Conservation (phyloP, 306 rosid species). For the Adenanthera pavonina region DNA sequence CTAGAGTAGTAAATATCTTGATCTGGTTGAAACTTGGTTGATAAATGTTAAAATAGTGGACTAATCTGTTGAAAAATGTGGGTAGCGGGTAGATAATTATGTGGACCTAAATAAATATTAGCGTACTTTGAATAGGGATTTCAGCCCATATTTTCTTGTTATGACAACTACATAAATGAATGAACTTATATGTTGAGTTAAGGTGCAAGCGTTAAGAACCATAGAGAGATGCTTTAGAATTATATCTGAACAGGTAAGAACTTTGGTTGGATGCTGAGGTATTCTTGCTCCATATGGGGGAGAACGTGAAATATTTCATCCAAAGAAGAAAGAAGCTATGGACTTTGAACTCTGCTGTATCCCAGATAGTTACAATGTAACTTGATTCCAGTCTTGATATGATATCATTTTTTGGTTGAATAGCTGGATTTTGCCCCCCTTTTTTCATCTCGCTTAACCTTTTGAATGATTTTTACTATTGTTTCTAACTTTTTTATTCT, state of each 20-base stretch:
- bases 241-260: not conserved
- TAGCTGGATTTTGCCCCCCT: constrained; percentile 50
- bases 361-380: constrained; percentile 12
- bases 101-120: not conserved
- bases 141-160: not conserved
- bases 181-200: not conserved
- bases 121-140: not conserved
- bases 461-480: constrained; percentile 20
- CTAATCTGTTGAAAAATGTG: not conserved
- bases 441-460: constrained; percentile 32
- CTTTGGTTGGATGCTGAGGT: not conserved
- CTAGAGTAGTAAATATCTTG: not conserved
- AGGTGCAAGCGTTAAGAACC: not conserved
- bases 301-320: constrained; percentile 2
- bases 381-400: constrained; percentile 17
- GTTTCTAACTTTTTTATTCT: too few relatives aligned
- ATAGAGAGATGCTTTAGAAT: not conserved
- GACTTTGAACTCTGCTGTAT: constrained; percentile 17
- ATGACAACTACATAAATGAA: not conserved
- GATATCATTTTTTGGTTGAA: constrained; percentile 31
- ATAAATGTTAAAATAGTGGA: not conserved
- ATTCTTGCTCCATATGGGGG: not conserved
- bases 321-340: constrained; percentile 9
- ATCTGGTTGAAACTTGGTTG: not conserved
- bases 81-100: not conserved